These are phyloP conservation scores for Naematelia aurantialba DNA, from an alignment of 768 basidiomycete species.

Conservation along the genomic window DNA sequence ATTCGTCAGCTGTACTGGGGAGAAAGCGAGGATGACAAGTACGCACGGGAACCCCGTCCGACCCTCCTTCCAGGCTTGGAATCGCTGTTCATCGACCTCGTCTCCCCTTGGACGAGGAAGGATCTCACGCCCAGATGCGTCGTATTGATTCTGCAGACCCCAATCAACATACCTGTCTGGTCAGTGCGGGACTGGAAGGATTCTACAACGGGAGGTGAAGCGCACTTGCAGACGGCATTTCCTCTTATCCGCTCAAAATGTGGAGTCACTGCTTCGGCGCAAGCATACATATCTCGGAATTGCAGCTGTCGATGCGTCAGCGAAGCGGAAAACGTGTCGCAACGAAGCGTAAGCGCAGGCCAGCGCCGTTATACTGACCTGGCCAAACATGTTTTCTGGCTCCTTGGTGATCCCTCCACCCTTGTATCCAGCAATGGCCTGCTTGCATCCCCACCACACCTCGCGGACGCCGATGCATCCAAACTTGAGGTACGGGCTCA, in stretches of 20 bases:
- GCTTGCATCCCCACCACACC: constrained; percentile 49
- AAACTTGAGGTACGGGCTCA: constrained; percentile 50
- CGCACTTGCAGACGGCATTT: constrained; percentile 46
- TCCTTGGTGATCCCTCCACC: constrained; percentile 42
- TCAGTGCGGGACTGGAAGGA: constrained; percentile 6
- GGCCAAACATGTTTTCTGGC: constrained; percentile 50
- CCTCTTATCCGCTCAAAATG: constrained; percentile 50
- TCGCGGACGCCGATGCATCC: constrained; percentile 50
- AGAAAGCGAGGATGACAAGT: background rate
- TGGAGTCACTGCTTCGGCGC: constrained; percentile 45
- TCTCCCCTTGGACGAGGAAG: constrained; percentile 40
- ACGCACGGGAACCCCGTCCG: constrained; percentile 52
- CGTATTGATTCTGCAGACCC: constrained; percentile 50
- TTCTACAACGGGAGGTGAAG: constrained; percentile 1
- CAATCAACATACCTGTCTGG: constrained; percentile 46
- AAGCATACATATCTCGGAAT: constrained; percentile 51
- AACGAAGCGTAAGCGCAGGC: background rate
- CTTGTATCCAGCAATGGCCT: constrained; percentile 36
- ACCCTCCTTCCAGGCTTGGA: constrained; percentile 46
- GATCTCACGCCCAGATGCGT: constrained; percentile 42
- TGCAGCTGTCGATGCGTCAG: constrained; percentile 26
- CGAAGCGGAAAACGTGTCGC: background rate
- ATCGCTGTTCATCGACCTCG: constrained; percentile 37
- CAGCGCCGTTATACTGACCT: constrained; percentile 22
- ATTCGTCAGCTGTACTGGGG: background rate